Evolutionary conservation across 2,329 filamentous ascomycete species (phyloP), one percentile per base, ranked within the genome.

Genomic region (Golovinomyces cichoracearum): DNA sequence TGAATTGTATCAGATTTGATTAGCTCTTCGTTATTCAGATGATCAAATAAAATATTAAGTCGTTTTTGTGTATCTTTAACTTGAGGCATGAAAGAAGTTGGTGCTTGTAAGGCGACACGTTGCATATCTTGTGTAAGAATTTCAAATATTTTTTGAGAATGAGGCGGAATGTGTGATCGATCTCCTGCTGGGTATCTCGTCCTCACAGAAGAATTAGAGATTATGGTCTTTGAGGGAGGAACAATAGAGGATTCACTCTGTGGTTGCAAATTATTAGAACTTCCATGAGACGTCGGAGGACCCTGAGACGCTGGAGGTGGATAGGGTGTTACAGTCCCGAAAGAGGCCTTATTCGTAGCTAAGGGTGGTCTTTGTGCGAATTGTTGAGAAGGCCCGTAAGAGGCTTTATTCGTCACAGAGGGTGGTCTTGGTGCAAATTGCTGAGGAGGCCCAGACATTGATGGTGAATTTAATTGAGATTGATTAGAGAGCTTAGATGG

Each of bases 11-110:
- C 78, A 1, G 81, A 74, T 65, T 80, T 82, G 49, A 95, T 69
- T 37, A 94, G 68, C 59, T 95, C 86, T 59, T 86, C 81, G 55
- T 95, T 95, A 70, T 95, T 98, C 44, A 98, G 70, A 63, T 94
- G 85, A 60, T 98, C 88, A 62, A 94, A 95, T n/a, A 98, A 68
- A 46, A 94, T 78, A 57, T 82, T 83, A 51, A 98, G 71, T 25
- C 90, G 78, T 66, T 93, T 93, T 62, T 93, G 83, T 1, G 86
- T 90, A 61, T 95, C 90, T 57, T 84, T 82, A 19, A 98, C 85
- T 62, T 95, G 86, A 13, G 78, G 72, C 53, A 83, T 79, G 66
- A 90, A 94, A 15, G 79, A 78, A n/a, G 79, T 69, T 17, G 90
- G 90, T 0, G 90, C 90, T 56, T 83, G 80, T 27, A 77, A 67